These are phyloP conservation scores for sorghum (Sorghum bicolor) DNA, from an alignment of 176 grass and related monocot species.

Conservation along the genomic window DNA sequence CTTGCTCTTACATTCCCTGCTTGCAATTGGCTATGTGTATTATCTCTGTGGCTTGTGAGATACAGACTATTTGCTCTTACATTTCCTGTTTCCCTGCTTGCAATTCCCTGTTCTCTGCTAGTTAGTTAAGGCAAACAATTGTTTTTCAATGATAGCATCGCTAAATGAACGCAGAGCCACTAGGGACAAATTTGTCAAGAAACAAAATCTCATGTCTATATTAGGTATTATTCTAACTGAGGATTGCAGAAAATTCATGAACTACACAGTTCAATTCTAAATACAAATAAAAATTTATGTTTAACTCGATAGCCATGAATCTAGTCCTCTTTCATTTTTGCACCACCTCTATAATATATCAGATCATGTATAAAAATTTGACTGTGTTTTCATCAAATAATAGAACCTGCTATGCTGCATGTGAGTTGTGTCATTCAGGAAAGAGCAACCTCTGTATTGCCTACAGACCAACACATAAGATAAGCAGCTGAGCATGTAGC, in stretches of 20 bases:
- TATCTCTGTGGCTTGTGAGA: neutral
- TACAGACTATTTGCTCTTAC: neutral
- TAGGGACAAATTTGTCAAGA: neutral
- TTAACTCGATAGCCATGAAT: neutral
- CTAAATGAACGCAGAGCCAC: neutral
- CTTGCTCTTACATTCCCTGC: no score
- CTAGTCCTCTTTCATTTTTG: neutral
- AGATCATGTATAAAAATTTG: constrained; percentile 13
- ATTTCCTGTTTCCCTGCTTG: no score
- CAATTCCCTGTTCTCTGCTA: neutral
- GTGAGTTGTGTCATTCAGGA: no score
- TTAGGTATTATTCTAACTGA: neutral
- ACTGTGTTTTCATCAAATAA: no score
- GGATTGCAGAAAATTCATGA: neutral
- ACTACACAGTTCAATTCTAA: neutral
- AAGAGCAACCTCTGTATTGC: no score
- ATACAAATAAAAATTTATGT: constrained; percentile 1
- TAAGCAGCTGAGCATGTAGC: no score
- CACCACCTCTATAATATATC: neutral
- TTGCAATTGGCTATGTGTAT: constrained; percentile 5
- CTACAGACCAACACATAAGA: no score
- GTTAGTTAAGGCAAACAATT: neutral
- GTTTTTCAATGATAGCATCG: neutral
- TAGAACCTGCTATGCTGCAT: no score
- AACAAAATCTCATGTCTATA: neutral